Evolutionary conservation across 1,284 basidiomycete genomes (phyloP), one percentile per base, ranked within the genome.

Genomic region (Gymnopus androsaceus): DNA sequence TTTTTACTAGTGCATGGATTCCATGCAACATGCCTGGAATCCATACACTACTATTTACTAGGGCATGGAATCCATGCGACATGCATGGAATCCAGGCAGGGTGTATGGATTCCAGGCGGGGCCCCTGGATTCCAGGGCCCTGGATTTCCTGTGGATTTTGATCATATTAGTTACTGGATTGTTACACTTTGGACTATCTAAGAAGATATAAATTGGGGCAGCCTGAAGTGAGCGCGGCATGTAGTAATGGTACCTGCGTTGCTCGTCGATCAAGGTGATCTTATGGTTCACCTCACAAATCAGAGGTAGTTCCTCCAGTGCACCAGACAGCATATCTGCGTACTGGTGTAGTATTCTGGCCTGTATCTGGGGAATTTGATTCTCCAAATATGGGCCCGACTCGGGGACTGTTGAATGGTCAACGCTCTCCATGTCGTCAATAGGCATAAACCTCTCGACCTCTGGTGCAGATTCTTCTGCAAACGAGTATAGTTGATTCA

Each of bases 211-310:
- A n/a, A n/a, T n/a, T n/a, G n/a, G n/a, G n/a, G n/a, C n/a, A n/a
- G n/a, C n/a, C n/a, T n/a, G n/a, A n/a, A n/a, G n/a, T n/a, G n/a
- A n/a, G n/a, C n/a, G n/a, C n/a, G n/a, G n/a, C n/a, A n/a, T 23
- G 46, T 66, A 63, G 50, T 69, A 68, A 1, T 50, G 47, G 34
- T 69, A 68, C 54, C 34, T 55, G 56, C 57, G 59, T 15, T 56
- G 54, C n/a, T 62, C 51, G 30, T 73, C 65, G 0, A 71, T 61
- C 0, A 72, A 55, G 4, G 63, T 61, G 14, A 73, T 72, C 23
- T 65, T 53, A 54, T 74, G 71, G 59, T 72, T 72, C 0, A 73
- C 64, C 8, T 62, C 63, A 1, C 63, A 1, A 12, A 67, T 57
- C 4, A 65, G 67, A 1, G 70, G 71, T 8, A 71, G 40, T 36